These are phyloP conservation scores for Steccherinum ochraceum DNA, from an alignment of 768 basidiomycete species.

Conservation along the genomic window DNA sequence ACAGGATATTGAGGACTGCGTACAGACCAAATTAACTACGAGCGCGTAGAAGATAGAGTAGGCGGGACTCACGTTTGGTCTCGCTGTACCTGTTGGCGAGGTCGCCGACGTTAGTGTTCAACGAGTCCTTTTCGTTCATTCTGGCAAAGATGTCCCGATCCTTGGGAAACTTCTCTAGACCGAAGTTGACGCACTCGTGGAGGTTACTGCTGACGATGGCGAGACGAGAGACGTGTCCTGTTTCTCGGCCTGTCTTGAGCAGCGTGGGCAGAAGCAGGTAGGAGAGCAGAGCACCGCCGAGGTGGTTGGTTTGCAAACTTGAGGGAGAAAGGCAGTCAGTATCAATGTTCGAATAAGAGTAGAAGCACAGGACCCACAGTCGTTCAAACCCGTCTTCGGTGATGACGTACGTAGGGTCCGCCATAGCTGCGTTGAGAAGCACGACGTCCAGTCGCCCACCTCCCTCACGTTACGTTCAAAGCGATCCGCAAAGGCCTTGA, in stretches of 20 bases:
- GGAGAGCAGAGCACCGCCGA: conserved; percentile 33
- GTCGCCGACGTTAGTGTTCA: no score
- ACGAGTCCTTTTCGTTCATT: not conserved
- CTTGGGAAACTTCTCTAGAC: not conserved
- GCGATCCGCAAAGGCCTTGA: conserved; percentile 17
- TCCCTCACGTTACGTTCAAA: conserved; percentile 14
- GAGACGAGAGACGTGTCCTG: conserved; percentile 1
- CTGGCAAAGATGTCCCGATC: not conserved
- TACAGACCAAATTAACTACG: no score
- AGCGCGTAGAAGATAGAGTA: not conserved
- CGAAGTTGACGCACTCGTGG: not conserved
- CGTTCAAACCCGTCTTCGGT: conserved; percentile 24
- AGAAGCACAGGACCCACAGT: conserved; percentile 17
- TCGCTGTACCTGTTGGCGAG: conserved; percentile 1
- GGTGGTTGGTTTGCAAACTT: conserved; percentile 43
- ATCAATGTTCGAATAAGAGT: not conserved
- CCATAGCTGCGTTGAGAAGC: conserved; percentile 20
- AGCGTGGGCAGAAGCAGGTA: conserved; percentile 38
- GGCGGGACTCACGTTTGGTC: not conserved
- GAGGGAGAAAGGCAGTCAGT: not conserved
- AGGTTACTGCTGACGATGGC: conserved; percentile 3
- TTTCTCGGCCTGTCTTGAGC: conserved; percentile 25
- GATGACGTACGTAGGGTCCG: conserved; percentile 16
- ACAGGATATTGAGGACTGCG: conserved; percentile 11
- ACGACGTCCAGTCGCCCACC: conserved; percentile 20